phyloP scores from a whole-genome alignment of 352 stramenopile genomes.

The Elongisporangium undulatum region DNA sequence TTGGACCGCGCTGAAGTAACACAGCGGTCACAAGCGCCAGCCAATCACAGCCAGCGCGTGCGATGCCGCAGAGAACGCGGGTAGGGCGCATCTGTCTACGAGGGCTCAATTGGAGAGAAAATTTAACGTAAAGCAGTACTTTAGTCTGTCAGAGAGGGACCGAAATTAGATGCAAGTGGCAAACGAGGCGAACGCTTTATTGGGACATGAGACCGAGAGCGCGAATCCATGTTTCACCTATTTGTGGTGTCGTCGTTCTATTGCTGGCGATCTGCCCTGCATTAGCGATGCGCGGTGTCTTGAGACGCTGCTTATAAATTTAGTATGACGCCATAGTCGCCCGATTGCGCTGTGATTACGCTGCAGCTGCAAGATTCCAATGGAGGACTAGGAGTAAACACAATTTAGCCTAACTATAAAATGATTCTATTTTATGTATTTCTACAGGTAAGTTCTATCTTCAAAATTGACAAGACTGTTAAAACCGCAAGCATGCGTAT shows the following conservation, averaged over 20 bases:
- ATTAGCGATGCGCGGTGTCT: background rate
- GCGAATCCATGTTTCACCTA: background rate
- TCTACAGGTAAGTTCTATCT: background rate
- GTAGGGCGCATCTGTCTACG: background rate
- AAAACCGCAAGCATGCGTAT: background rate
- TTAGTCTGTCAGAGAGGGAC: background rate
- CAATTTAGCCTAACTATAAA: background rate
- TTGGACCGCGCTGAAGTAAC: slow-evolving; percentile 3
- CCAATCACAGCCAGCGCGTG: background rate
- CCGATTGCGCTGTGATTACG: background rate
- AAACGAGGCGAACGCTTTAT: background rate
- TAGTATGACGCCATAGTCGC: background rate
- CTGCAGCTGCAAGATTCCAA: background rate
- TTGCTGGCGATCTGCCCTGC: background rate
- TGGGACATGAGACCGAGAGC: background rate
- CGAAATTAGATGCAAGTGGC: background rate
- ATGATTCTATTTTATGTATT: background rate
- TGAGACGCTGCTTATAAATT: background rate
- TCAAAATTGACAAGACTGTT: background rate
- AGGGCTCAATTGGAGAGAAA: background rate
- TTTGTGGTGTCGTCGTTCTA: background rate
- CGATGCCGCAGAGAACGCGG: background rate
- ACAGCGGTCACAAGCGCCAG: slow-evolving; percentile 1
- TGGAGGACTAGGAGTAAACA: background rate
- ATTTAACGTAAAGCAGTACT: too few species aligned